phyloP scores from a whole-genome alignment of 1,284 basidiomycete genomes.

The Ustilago sp. region DNA sequence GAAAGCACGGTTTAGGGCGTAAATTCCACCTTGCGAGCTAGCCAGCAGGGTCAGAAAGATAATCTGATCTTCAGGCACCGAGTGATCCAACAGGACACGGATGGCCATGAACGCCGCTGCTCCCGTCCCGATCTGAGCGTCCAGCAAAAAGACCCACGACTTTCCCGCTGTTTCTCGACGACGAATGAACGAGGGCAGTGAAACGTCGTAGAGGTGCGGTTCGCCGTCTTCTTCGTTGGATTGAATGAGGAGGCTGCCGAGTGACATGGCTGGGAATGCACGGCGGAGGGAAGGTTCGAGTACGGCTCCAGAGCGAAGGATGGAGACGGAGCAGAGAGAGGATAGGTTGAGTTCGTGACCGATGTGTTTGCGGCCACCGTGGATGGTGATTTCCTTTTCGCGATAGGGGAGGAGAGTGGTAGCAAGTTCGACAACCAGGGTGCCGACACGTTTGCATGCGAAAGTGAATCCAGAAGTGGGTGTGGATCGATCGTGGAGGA shows the following conservation, averaged over 20 bases:
- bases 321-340: constrained; percentile 82
- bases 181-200: constrained; percentile 76
- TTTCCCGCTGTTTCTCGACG: constrained; percentile 71
- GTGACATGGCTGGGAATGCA: constrained; percentile 85
- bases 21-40: constrained; percentile 81
- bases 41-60: constrained; percentile 82
- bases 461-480: constrained; percentile 82
- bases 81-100: constrained; percentile 93
- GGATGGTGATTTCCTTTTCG: constrained; percentile 73
- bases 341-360: constrained; percentile 78
- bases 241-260: constrained; percentile 89
- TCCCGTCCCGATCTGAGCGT: constrained; percentile 95
- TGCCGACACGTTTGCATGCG: constrained; percentile 86
- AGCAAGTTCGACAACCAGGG: constrained; percentile 85
- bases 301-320: constrained; percentile 87
- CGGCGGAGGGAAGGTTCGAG: constrained; percentile 89
- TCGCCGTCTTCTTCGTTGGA: constrained; percentile 86
- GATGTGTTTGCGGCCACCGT: constrained; percentile 76
- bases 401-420: constrained; percentile 82
- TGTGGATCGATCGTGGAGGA: constrained; percentile 80
- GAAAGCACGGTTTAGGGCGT: constrained; percentile 83
- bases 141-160: constrained; percentile 88
- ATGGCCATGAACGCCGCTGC: constrained; percentile 97
- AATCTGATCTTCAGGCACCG: constrained; percentile 80
- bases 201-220: constrained; percentile 84